Base-by-base conservation (phyloP, 257 asterid species). In the Solanum ossicruentum region DNA sequence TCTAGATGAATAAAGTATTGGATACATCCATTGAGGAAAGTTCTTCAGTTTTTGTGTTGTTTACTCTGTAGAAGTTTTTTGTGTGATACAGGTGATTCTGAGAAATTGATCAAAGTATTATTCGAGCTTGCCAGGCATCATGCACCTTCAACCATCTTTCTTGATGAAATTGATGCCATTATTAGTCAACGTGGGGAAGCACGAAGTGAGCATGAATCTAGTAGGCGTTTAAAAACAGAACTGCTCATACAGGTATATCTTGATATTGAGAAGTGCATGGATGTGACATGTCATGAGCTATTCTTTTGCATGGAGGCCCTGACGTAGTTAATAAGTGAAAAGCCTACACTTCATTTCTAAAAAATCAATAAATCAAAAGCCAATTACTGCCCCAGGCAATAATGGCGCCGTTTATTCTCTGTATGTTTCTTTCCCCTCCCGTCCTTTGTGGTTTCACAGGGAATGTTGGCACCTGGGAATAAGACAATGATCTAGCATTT, bases 151-250 rank as follows among this genome's bases (percentile, higher is more conserved):
- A 96, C 99, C 82, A 96, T 95, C 87, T 96, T 96, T 92, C 94
- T 96, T 86, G 98, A 96, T 87, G 99, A 96, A 91, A 96, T 96
- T 80, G 98, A 96, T 85, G 97, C 99, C 73, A 96, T 96, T 84
- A 95, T 96, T 84, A 94, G 99, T 88, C 99, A 96, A 85, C 97
- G 99, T 58, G 98, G 98, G 86, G 99, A 96, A 90, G 99, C 93
- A 20, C 98, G 94, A 52, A 96, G 98, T 87, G 99, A 96, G 87
- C 99, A 96, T 92, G 98, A 96, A 91, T 97, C 99, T 58, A 96
- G 99, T 87, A 91, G 99, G 92, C 98, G 99, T 69, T 90, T 96
- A 84, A 96, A 96, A 89, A 96, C 99, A 28, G 99, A 96, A 90
- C 89, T 96, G 88, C 98, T 96, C 84, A 92, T 96, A 89, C 99